These are phyloP conservation scores for Pseudogymnoascus sp. DNA, from an alignment of 2,329 filamentous ascomycete genomes.

Conservation along the genomic window DNA sequence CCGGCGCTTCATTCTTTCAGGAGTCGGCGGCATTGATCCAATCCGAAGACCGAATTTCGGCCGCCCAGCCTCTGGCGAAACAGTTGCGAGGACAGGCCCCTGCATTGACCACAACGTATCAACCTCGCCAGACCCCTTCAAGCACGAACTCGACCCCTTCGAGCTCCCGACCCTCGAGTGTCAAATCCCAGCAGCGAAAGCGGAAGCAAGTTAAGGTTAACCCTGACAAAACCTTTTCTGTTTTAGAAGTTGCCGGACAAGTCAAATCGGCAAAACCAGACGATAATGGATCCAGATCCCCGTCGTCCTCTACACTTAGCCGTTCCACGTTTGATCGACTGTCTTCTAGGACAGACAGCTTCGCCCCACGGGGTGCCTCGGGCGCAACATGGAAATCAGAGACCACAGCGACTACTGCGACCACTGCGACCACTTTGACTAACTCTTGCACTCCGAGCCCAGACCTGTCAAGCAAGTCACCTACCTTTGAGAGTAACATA, in stretches of 20 bases:
- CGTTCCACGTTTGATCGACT: conserved; percentile 17
- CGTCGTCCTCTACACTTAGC: conserved; percentile 1
- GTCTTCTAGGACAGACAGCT: conserved; percentile 23
- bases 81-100: not conserved
- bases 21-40: conserved; percentile 10
- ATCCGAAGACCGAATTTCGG: conserved; percentile 11
- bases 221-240: conserved; percentile 15
- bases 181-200: conserved; percentile 5
- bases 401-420: conserved; percentile 13
- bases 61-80: conserved; percentile 3
- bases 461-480: conserved; percentile 20
- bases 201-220: conserved; percentile 13
- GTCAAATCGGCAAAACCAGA: not conserved
- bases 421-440: conserved; percentile 14
- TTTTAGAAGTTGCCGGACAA: conserved; percentile 10
- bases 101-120: not conserved
- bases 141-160: conserved; percentile 7
- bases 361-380: conserved; percentile 13
- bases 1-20: conserved; percentile 23
- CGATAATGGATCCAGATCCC: conserved; percentile 6
- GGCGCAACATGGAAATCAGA: conserved; percentile 23
- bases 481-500: conserved; percentile 27
- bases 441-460: conserved; percentile 16
- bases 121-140: not conserved
- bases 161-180: conserved; percentile 4